Evolutionary conservation across 2,329 filamentous ascomycete genomes (phyloP), one percentile per base, ranked within the genome.

Genomic region (Aspergillus tubingensis): DNA sequence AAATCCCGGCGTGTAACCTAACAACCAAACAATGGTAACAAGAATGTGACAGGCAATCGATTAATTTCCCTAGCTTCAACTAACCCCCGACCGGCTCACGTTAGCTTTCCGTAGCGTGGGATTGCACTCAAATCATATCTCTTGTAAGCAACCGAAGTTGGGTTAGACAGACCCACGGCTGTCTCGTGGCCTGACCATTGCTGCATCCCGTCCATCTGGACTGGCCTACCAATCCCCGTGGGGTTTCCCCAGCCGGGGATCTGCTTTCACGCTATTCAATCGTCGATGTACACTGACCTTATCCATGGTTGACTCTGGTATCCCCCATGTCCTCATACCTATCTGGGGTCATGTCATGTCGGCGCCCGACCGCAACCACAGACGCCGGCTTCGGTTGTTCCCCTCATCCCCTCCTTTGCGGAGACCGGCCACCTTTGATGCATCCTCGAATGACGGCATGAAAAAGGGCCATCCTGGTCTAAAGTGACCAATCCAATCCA

Each of bases 241-340:
- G 52, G 52, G 52, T 54, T 36, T 54, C 47, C 44, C 47, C 25
- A 50, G 47, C 23, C 17, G 47, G 47, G 47, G 47, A 32, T 32
- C 47, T 50, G 47, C 25, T 27, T 27, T 17, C 47, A 27, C 3
- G n/a, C 8, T 17, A 30, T 10, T 50, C 23, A 32, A 7, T 30
- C 47, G 47, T 27, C 32, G 1, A 36, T 30, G 47, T 27, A 23
- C 47, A 50, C 47, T 32, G 15, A 15, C 52, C 27, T 19, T 19
- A 15, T 54, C 39, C 39, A 47, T 32, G 39, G 41, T 36, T 47
- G 39, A 54, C 38, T 10, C 25, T 19, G 8, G 23, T 27, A 7
- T 32, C 38, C 32, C n/a, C 36, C 36, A 27, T 41, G 21, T 41
- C 38, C n/a, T 30, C 17, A 25, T 30, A 17, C 11, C 19, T 43